Evolutionary conservation across 331 rosid species (phyloP).

Genomic region (Malus hybrid): DNA sequence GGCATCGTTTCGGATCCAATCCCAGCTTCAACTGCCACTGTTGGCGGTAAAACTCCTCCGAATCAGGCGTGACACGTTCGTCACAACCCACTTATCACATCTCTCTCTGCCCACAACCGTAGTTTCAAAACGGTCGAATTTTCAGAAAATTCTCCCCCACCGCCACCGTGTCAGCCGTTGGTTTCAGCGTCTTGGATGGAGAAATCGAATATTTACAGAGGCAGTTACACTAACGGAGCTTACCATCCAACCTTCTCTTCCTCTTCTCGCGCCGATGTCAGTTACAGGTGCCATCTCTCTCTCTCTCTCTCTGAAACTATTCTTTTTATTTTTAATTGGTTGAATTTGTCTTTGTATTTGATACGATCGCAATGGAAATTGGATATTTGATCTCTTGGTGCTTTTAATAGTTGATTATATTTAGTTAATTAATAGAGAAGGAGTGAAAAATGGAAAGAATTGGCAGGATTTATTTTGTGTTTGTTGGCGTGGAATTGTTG

Average conservation of each 20-base stretch:
- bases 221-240: conserved; percentile 24
- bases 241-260: conserved; percentile 24
- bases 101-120: not conserved
- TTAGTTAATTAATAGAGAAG: not conserved
- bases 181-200: conserved; percentile 30
- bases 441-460: not conserved
- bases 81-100: not conserved
- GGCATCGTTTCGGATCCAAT: conserved; percentile 8
- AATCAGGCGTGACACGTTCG: conserved; percentile 12
- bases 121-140: not conserved
- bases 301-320: not conserved
- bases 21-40: not conserved
- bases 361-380: not conserved
- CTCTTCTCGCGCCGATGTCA: conserved; percentile 62
- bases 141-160: conserved; percentile 2
- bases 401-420: not conserved
- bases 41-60: conserved; percentile 20
- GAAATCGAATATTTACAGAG: conserved; percentile 27
- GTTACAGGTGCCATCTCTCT: conserved; percentile 54
- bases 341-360: not conserved
- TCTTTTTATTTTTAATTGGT: not conserved
- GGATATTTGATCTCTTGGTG: not conserved
- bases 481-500: too few species aligned
- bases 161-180: conserved; percentile 10
- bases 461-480: not conserved